A percentile compares a stretch with the other conserved stretches of the same genome.
Conservation (phyloP, 2,329 filamentous ascomycete genomes). For the Botryosphaeria dothidea region DNA sequence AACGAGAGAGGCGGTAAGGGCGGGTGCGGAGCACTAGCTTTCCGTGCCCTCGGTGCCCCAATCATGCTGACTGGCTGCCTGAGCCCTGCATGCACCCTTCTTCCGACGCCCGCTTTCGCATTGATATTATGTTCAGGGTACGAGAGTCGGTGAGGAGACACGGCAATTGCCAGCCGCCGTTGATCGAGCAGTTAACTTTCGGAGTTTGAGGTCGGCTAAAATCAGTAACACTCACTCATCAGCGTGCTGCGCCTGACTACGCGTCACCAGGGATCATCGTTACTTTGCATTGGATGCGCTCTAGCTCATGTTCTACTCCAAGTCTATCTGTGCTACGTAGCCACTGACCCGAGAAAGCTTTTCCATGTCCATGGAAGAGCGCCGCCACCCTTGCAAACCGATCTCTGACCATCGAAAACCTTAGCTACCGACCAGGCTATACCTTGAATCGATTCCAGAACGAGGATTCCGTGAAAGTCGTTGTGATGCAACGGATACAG, state of each 20-base stretch:
- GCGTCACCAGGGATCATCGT: not conserved
- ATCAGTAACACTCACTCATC: not conserved
- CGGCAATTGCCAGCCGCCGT: not conserved
- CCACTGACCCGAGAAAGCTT: not conserved
- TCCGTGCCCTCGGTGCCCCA: not conserved
- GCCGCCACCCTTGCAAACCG: not conserved
- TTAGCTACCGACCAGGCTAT: not conserved
- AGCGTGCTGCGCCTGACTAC: not conserved
- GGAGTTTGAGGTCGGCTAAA: not conserved
- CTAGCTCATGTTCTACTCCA: not conserved
- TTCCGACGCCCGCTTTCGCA: not conserved
- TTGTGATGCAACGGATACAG: not conserved
- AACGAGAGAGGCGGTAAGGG: slow-evolving; percentile 7
- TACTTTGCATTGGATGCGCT: not conserved
- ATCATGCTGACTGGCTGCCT: not conserved
- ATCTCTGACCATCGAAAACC: not conserved
- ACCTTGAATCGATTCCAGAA: not conserved
- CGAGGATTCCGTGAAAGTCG: not conserved
- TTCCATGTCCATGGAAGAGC: not conserved
- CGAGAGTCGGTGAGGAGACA: not conserved
- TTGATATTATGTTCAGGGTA: not conserved
- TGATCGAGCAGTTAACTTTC: not conserved
- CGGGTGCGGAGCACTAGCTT: not conserved
- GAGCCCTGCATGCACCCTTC: not conserved
- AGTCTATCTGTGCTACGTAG: not conserved